Conservation (phyloP, 169 alveolate species). For the Plasmodium falciparum region DNA sequence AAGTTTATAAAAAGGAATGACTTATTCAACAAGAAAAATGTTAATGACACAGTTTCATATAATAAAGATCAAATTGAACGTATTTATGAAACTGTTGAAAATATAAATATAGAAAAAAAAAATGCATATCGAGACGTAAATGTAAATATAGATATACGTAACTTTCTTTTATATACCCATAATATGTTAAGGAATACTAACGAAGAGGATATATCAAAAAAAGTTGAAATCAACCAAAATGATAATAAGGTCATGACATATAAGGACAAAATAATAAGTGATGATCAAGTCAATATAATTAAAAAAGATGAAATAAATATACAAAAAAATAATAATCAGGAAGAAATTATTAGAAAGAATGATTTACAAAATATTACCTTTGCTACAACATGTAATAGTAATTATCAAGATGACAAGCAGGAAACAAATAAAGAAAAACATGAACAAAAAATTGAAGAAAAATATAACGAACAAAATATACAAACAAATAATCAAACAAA, state of each 20-base stretch:
- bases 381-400: neutral
- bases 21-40: neutral
- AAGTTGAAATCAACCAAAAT: neutral
- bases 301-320: too few relatives aligned
- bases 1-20: neutral
- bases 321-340: neutral
- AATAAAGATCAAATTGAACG: conserved; percentile 6
- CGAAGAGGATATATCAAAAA: neutral
- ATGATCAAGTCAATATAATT: too few relatives aligned
- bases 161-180: conserved; percentile 11
- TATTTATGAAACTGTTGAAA: conserved; percentile 29
- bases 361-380: neutral
- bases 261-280: too few relatives aligned
- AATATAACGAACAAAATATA: neutral
- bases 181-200: neutral
- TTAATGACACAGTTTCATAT: neutral
- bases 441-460: neutral
- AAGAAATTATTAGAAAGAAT: neutral
- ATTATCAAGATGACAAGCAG: too few relatives aligned
- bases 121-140: conserved; percentile 1
- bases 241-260: too few relatives aligned
- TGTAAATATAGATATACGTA: conserved; percentile 12
- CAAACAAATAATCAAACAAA: neutral
- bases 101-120: conserved; percentile 12
- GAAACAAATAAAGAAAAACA: conserved; percentile 2